Percentiles rank a stretch among this genome's conserved stretches.
Conservation (phyloP, 495 filamentous ascomycete species). For the Hyphodiscus hymeniophilus region DNA sequence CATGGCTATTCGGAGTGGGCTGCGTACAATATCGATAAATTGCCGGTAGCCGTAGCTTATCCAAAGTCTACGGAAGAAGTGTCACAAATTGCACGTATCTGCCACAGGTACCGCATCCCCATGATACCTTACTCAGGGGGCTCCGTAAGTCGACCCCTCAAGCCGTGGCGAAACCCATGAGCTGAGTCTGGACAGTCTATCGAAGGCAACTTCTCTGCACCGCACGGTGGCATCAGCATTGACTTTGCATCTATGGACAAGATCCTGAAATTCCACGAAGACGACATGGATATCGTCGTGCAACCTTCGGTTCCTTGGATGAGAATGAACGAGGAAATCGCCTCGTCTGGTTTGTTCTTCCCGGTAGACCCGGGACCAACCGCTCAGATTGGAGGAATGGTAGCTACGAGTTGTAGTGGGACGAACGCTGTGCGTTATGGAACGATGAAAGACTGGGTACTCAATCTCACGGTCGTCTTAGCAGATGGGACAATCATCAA, state of each 20-base stretch:
- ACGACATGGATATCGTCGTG: constrained; percentile 85
- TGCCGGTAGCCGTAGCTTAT: constrained; percentile 74
- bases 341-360: constrained; percentile 67
- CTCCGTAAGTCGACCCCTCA: constrained; percentile 49
- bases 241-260: constrained; percentile 83
- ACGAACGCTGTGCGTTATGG: constrained; percentile 76
- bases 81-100: constrained; percentile 66
- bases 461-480: constrained; percentile 70
- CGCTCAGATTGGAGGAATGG: constrained; percentile 63
- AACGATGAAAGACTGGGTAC: constrained; percentile 82
- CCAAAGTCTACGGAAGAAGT: constrained; percentile 76
- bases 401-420: constrained; percentile 69
- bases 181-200: constrained; percentile 33
- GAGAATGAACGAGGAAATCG: constrained; percentile 70
- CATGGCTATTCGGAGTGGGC: constrained; percentile 95
- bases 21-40: constrained; percentile 62
- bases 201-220: constrained; percentile 80
- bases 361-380: constrained; percentile 45
- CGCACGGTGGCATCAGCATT: constrained; percentile 75
- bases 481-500: constrained; percentile 73
- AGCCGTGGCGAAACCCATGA: background rate
- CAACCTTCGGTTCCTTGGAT: constrained; percentile 86
- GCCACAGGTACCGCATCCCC: constrained; percentile 74
- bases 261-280: constrained; percentile 67
- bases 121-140: constrained; percentile 76